These are phyloP conservation scores for Solanum aculeatissimum DNA, from an alignment of 305 asterid species.

Conservation along the genomic window DNA sequence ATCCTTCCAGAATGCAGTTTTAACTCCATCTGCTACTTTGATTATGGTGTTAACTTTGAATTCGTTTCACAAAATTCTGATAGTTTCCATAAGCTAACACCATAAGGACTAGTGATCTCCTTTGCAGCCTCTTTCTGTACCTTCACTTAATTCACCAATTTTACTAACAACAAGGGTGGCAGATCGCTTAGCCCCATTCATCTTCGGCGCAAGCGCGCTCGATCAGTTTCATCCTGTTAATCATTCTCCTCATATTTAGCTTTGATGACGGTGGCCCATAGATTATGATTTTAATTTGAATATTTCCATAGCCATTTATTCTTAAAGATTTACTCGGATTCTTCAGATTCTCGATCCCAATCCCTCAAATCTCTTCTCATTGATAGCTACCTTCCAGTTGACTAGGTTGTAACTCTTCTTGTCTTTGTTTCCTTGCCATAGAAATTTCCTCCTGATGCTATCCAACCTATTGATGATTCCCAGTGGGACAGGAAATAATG, in stretches of 20 bases:
- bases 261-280: background rate
- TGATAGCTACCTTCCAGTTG: background rate
- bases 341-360: background rate
- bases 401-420: background rate
- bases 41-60: background rate
- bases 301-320: background rate
- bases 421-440: background rate
- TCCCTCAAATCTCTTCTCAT: background rate
- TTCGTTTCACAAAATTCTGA: background rate
- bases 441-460: background rate
- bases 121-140: background rate
- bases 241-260: background rate
- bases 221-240: background rate
- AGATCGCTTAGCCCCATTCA: too few species aligned
- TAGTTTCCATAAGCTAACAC: background rate
- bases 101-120: background rate
- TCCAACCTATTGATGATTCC: background rate
- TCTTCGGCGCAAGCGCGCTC: too few species aligned
- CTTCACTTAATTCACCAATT: too few species aligned
- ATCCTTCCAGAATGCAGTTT: background rate
- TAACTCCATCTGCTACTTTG: background rate
- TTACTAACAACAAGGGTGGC: too few species aligned
- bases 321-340: background rate
- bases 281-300: background rate
- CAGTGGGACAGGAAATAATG: background rate